A percentile compares a stretch with the other conserved stretches of the same genome.
These are phyloP conservation scores for Metarhizium brunneum DNA, from an alignment of 2,329 filamentous ascomycete genomes.

Conservation along the genomic window DNA sequence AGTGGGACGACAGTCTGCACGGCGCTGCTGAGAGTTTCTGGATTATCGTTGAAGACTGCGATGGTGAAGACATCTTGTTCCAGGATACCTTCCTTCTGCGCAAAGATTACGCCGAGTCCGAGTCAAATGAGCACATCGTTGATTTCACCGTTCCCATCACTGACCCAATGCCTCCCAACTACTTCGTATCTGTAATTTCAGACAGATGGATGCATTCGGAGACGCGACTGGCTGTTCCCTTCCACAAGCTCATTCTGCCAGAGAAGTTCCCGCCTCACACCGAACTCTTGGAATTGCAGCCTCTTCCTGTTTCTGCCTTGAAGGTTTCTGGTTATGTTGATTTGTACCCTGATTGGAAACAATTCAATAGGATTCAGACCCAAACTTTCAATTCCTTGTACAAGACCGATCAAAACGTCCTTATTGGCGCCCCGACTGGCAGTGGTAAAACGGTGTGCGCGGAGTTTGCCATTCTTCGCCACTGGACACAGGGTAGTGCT, in stretches of 20 bases:
- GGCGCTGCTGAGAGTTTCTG: constrained; percentile 88
- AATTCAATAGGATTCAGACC: constrained; percentile 96
- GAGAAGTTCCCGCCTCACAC: constrained; percentile 96
- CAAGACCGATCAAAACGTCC: constrained; percentile 84
- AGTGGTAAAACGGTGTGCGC: constrained; percentile 97
- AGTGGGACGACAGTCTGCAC: constrained; percentile 88
- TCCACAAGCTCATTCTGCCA: constrained; percentile 87
- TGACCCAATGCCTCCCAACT: constrained; percentile 96
- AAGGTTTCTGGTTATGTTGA: constrained; percentile 76
- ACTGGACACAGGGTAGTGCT: constrained; percentile 54
- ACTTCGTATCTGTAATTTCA: constrained; percentile 91
- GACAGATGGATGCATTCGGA: constrained; percentile 99
- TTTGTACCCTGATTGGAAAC: constrained; percentile 73
- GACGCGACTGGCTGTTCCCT: constrained; percentile 84
- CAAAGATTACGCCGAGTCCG: constrained; percentile 75
- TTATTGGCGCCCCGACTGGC: constrained; percentile 84
- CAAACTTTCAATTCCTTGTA: constrained; percentile 94
- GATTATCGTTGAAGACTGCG: constrained; percentile 95
- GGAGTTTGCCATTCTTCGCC: constrained; percentile 81
- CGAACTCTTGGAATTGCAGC: constrained; percentile 82
- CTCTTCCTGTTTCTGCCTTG: constrained; percentile 77
- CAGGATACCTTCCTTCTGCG: constrained; percentile 90
- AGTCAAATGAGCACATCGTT: constrained; percentile 87
- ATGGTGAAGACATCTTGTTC: constrained; percentile 91
- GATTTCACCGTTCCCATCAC: constrained; percentile 96